phyloP scores from a whole-genome alignment of 805 yeast species.

The Teunomyces aglyptinius region DNA sequence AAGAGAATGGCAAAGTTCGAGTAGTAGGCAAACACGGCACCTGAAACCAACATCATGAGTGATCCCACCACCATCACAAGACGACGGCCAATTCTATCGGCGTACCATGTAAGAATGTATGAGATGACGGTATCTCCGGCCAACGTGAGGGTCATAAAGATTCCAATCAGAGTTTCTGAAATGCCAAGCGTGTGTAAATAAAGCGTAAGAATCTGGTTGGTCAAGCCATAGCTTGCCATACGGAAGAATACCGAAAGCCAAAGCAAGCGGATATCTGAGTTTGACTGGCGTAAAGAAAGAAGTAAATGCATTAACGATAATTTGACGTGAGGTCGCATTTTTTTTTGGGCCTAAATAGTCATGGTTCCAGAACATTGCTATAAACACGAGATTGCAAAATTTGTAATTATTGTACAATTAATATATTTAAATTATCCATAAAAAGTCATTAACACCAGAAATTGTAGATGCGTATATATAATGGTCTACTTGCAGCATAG shows the following conservation, averaged over 20 bases:
- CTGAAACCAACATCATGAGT: conserved; percentile 65
- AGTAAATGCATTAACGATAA: conserved; percentile 29
- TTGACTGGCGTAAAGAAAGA: conserved; percentile 36
- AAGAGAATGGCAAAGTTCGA: conserved; percentile 56
- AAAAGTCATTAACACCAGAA: conserved; percentile 15
- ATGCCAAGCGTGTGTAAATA: conserved; percentile 57
- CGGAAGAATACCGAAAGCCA: conserved; percentile 70
- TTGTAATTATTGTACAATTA: not conserved
- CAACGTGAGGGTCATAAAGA: conserved; percentile 78
- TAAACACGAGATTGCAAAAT: not conserved
- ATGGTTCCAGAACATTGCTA: too few relatives aligned
- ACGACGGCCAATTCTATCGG: conserved; percentile 69
- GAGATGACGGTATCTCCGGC: conserved; percentile 77
- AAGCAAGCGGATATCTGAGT: conserved; percentile 57
- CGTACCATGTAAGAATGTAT: conserved; percentile 70
- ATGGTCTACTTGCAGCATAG: conserved; percentile 15
- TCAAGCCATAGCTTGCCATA: conserved; percentile 71
- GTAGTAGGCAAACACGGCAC: conserved; percentile 58
- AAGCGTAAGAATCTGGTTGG: conserved; percentile 74
- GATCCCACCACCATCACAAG: conserved; percentile 62
- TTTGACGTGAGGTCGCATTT: not conserved
- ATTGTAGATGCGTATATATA: conserved; percentile 20
- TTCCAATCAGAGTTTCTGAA: conserved; percentile 60
- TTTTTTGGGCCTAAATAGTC: not conserved
- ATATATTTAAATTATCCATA: not conserved